Evolutionary conservation across 2,329 filamentous ascomycete species (phyloP), one percentile per base, ranked within the genome.

Genomic region (Dothideomycetes sp.): DNA sequence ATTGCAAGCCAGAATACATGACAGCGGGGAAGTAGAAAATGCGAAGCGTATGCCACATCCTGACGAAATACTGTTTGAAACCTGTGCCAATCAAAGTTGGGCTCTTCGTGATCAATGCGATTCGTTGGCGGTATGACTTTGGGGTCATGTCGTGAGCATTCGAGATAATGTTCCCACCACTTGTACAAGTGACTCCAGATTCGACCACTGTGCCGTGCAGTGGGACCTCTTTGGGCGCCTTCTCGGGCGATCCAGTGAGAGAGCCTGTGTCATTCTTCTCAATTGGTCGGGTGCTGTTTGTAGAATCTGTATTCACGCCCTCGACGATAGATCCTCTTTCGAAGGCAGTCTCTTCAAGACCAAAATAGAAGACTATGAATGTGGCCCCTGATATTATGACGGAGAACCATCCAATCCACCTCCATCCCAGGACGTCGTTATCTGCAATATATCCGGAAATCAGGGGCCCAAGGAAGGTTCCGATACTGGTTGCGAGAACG

Each of bases 1-100:
- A 77, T 49, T 76, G 72, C 18, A 76, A 53, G 5, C 73, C 72
- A 3, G 71, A 69, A 45, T 69, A 76, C 45, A 72, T 63, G 9
- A 76, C 72, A 1, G 72, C 72, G 0, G 73, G 73, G 43, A 76
- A 75, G 2, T 65, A 63, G 50, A 76, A 75, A 31, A 76, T 60
- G n/a, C 70, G 66, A 36, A 76, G 56, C 0, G 69, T 75, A 47
- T 76, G 69, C 47, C 67, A 69, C 3, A 77, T 59, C 2, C 72
- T 71, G 30, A 59, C 51, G 19, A 64, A 53, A 46, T 76, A 77
- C 49, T 77, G 73, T 47, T 63, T 67, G 44, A 71, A 63, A 5
- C 73, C 73, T 1, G 63, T 61, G 2, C 73, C 73, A 15, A 61
- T 61, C 37, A 76, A 50, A 39, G 73, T 75, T 2, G 68, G 67